Percentiles rank a stretch among this genome's conserved stretches.
Conservation (phyloP, 2,329 filamentous ascomycete species). For the Nemania bipapillata region DNA sequence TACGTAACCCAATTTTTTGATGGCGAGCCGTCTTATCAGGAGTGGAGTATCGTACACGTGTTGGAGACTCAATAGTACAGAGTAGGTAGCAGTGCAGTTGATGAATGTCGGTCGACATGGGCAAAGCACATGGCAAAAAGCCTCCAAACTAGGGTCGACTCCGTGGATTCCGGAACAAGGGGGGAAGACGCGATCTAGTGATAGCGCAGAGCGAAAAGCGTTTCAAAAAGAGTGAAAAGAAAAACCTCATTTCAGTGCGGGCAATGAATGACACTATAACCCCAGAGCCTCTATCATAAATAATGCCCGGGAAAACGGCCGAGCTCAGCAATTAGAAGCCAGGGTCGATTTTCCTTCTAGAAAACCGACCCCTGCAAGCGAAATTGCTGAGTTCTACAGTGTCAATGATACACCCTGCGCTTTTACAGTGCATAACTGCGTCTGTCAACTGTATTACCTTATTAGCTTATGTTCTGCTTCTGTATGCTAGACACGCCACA, state of each 20-base stretch:
- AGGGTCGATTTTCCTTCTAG: slow-evolving; percentile 24
- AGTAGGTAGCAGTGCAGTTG: neutral
- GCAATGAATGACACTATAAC: neutral
- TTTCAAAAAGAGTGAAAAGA: neutral
- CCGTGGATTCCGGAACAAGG: slow-evolving; percentile 1
- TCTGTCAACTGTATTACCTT: slow-evolving; percentile 8
- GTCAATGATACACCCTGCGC: slow-evolving; percentile 7
- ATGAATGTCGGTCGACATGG: slow-evolving; percentile 7
- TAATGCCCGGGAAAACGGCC: neutral
- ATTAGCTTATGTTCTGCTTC: slow-evolving; percentile 8
- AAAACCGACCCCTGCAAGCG: slow-evolving; percentile 21
- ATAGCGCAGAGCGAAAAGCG: neutral
- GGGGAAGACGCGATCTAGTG: neutral
- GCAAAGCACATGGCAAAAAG: slow-evolving; percentile 11
- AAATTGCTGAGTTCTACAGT: slow-evolving; percentile 23
- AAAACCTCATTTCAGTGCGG: neutral
- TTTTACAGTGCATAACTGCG: slow-evolving; percentile 21
- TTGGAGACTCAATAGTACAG: neutral
- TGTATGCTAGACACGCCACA: neutral
- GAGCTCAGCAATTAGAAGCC: neutral
- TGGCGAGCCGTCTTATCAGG: neutral
- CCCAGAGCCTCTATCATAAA: neutral
- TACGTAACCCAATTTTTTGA: neutral
- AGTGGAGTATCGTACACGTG: neutral
- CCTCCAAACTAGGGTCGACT: neutral